Conservation (phyloP, 140 eudicot genomes). For the Stevia rebaudiana region DNA sequence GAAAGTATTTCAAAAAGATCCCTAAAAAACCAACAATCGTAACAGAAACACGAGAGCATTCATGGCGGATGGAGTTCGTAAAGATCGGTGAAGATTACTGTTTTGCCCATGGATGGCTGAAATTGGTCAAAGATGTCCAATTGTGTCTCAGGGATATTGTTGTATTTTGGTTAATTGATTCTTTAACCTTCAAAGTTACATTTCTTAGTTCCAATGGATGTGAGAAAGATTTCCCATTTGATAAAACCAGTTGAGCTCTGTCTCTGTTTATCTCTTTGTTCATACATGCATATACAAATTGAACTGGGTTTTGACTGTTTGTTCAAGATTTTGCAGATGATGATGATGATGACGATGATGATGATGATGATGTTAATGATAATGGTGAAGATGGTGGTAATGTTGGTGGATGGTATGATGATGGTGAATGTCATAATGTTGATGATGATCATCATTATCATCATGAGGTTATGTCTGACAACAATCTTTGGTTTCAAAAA, state of each 20-base stretch:
- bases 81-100: constrained; percentile 28
- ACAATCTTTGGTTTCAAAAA: constrained; percentile 15
- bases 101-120: constrained; percentile 34
- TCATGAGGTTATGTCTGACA: not conserved
- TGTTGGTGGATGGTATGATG: not conserved
- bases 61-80: constrained; percentile 24
- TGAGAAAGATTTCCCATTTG: constrained; percentile 14
- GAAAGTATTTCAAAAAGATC: constrained; percentile 9
- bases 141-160: constrained; percentile 19
- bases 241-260: constrained; percentile 20
- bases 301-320: not conserved
- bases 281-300: not conserved
- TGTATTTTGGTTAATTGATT: constrained; percentile 26
- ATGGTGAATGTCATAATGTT: not conserved
- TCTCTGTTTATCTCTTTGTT: not conserved
- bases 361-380: not conserved
- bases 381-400: not conserved
- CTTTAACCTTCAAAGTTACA: constrained; percentile 16
- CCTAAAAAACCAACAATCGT: constrained; percentile 20
- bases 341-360: not conserved
- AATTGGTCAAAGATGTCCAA: constrained; percentile 19
- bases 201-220: constrained; percentile 26
- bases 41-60: constrained; percentile 16
- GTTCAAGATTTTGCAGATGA: constrained; percentile 15
- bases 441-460: not conserved